Conservation (phyloP, 345 rosid species). For the Dovyalis caffra region DNA sequence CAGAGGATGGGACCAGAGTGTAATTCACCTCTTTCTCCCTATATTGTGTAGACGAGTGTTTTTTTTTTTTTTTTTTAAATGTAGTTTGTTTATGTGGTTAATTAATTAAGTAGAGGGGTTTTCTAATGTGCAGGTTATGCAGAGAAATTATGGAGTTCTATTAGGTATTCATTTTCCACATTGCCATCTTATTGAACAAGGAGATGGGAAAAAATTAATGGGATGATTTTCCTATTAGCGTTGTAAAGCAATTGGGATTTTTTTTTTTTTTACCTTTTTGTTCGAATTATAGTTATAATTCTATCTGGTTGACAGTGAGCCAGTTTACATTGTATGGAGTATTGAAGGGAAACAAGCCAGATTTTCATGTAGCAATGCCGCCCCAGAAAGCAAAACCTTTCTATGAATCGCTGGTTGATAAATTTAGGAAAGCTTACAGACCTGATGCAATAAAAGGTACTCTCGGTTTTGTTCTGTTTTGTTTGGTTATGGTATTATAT, state of each 20-base stretch:
- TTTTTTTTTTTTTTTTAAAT: no score
- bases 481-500: not conserved
- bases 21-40: conserved; percentile 23
- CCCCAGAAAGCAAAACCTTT: conserved; percentile 76
- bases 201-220: not conserved
- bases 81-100: no score
- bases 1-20: conserved; percentile 86
- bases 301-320: conserved; percentile 54
- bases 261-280: no score
- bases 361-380: conserved; percentile 94
- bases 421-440: conserved; percentile 53
- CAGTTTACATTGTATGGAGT: conserved; percentile 86
- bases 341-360: conserved; percentile 97
- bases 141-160: conserved; percentile 65
- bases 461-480: not conserved
- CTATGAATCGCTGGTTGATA: conserved; percentile 66
- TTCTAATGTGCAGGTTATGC: conserved; percentile 82
- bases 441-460: conserved; percentile 67
- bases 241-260: not conserved
- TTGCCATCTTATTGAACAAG: not conserved
- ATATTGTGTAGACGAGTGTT: not conserved
- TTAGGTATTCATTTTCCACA: conserved; percentile 40
- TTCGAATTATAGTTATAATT: not conserved
- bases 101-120: no score
- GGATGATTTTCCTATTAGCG: not conserved